Conservation (phyloP, 2,329 filamentous ascomycete species). For the Chalaropsis ovoidea region DNA sequence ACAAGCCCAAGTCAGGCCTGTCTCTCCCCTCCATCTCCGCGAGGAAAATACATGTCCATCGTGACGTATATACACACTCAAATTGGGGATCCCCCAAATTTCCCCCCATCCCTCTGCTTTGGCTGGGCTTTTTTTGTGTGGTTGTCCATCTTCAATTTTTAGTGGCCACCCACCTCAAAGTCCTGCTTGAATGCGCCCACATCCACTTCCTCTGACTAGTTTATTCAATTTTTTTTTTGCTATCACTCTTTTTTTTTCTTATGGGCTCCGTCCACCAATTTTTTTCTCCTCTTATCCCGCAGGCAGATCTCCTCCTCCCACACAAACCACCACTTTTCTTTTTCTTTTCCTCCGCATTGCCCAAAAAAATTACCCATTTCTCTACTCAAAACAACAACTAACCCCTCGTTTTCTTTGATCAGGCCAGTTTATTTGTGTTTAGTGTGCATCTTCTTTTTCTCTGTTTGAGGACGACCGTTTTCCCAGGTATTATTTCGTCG, state of each 20-base stretch:
- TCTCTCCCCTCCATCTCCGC: neutral
- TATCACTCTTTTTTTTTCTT: slow-evolving; percentile 15
- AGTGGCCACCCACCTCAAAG: slow-evolving; percentile 12
- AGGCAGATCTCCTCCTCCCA: slow-evolving; percentile 24
- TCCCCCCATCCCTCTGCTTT: slow-evolving; percentile 6
- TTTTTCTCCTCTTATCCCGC: slow-evolving; percentile 23
- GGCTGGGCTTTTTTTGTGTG: slow-evolving; percentile 13
- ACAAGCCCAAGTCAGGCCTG: neutral
- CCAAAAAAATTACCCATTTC: slow-evolving; percentile 18
- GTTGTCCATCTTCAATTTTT: slow-evolving; percentile 14
- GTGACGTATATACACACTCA: slow-evolving; percentile 3
- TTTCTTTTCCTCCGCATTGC: slow-evolving; percentile 19
- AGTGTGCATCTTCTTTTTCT: slow-evolving; percentile 12
- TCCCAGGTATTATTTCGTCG: slow-evolving; percentile 7
- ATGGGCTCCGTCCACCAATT: slow-evolving; percentile 20
- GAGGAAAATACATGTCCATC: neutral
- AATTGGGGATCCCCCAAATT: neutral
- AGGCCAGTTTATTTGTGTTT: slow-evolving; percentile 13
- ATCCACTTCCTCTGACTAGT: slow-evolving; percentile 20
- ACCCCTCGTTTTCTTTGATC: slow-evolving; percentile 16
- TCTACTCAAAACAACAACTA: slow-evolving; percentile 12
- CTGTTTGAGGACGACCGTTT: slow-evolving; percentile 2
- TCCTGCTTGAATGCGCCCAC: slow-evolving; percentile 20
- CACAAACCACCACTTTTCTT: slow-evolving; percentile 19
- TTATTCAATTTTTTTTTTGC: slow-evolving; percentile 16